A percentile compares a stretch with the other conserved stretches of the same genome.
Evolutionary conservation across 345 rosid species (phyloP).

Genomic region (Eutrema japonicum): DNA sequence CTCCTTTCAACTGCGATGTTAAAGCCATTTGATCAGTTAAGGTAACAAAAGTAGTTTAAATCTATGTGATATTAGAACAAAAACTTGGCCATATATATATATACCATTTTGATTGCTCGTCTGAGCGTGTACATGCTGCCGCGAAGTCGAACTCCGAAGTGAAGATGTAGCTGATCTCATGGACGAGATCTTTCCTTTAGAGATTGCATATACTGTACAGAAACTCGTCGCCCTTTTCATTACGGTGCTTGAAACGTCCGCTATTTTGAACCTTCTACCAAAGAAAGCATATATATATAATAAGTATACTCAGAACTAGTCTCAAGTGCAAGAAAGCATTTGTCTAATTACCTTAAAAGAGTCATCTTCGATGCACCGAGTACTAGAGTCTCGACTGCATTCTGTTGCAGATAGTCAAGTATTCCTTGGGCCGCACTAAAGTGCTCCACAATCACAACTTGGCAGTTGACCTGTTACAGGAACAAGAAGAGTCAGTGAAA

Average conservation of each 20-base stretch:
- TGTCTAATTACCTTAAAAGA: slow-evolving; percentile 58
- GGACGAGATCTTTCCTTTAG: slow-evolving; percentile 68
- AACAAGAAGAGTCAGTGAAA: slow-evolving; percentile 15
- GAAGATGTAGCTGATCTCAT: slow-evolving; percentile 55
- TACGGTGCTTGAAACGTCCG: slow-evolving; percentile 63
- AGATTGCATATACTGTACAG: slow-evolving; percentile 73
- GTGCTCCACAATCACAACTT: slow-evolving; percentile 65
- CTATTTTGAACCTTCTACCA: slow-evolving; percentile 62
- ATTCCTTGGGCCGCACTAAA: slow-evolving; percentile 59
- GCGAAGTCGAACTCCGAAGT: slow-evolving; percentile 42
- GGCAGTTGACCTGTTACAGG: slow-evolving; percentile 59
- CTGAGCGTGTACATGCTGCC: slow-evolving; percentile 20
- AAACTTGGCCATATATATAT: background rate
- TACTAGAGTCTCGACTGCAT: slow-evolving; percentile 51
- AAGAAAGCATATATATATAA: slow-evolving; percentile 4
- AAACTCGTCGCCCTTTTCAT: slow-evolving; percentile 66
- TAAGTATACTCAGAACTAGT: slow-evolving; percentile 3
- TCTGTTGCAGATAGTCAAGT: slow-evolving; percentile 48
- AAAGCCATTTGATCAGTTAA: slow-evolving; percentile 16
- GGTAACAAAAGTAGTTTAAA: background rate
- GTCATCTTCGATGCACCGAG: slow-evolving; percentile 65
- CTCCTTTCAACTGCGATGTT: slow-evolving; percentile 35
- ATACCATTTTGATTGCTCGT: slow-evolving; percentile 29
- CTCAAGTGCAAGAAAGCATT: slow-evolving; percentile 19
- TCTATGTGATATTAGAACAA: background rate